phyloP scores from a whole-genome alignment of 768 basidiomycete species.

The Psilocybe sp. region DNA sequence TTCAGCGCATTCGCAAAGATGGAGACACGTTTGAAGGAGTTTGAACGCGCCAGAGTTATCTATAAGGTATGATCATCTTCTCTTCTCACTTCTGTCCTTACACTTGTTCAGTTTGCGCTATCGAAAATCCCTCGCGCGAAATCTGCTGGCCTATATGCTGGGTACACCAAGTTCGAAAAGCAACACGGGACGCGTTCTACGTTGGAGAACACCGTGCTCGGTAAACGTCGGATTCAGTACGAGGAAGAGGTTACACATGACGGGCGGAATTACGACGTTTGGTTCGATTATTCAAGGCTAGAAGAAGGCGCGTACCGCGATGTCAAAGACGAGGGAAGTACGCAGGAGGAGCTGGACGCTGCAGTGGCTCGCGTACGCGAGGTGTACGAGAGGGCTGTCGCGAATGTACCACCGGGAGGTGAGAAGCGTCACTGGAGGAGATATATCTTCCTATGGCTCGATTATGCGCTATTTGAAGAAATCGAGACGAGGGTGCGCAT shows the following conservation, averaged over 20 bases:
- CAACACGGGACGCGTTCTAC: conserved; percentile 89
- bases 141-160: conserved; percentile 81
- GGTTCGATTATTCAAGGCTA: conserved; percentile 94
- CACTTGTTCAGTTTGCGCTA: conserved; percentile 76
- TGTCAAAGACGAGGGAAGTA: conserved; percentile 70
- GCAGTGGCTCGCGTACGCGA: conserved; percentile 75
- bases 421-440: conserved; percentile 93
- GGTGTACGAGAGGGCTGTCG: conserved; percentile 92
- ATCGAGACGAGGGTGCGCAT: conserved; percentile 80
- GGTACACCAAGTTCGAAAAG: conserved; percentile 98
- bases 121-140: conserved; percentile 90
- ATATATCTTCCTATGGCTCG: conserved; percentile 90
- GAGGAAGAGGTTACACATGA: conserved; percentile 94
- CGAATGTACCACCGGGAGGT: conserved; percentile 89
- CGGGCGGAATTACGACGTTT: conserved; percentile 92
- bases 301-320: conserved; percentile 87
- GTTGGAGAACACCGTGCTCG: conserved; percentile 90
- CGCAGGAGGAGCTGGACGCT: conserved; percentile 64
- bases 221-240: conserved; percentile 97
- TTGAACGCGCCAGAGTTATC: conserved; percentile 93
- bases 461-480: conserved; percentile 97
- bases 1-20: conserved; percentile 94
- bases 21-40: conserved; percentile 96
- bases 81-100: neutral
- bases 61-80: conserved; percentile 68